These are phyloP conservation scores for Aspergillus arachidicola DNA, from an alignment of 2,329 filamentous ascomycete genomes.

Conservation along the genomic window DNA sequence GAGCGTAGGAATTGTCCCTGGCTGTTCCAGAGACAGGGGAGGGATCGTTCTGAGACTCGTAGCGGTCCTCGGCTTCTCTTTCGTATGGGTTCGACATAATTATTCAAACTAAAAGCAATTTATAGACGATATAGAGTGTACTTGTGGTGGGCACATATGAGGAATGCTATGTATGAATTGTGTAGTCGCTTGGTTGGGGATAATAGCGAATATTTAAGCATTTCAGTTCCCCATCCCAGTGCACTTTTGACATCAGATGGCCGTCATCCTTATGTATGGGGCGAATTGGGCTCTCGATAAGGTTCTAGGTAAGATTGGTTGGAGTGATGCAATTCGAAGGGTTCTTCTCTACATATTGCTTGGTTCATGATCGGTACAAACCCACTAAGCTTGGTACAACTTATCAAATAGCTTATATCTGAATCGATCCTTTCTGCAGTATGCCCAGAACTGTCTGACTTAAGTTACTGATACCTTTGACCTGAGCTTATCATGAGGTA, in stretches of 20 bases:
- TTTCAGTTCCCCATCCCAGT: neutral
- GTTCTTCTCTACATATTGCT: neutral
- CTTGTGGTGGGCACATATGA: too few species aligned
- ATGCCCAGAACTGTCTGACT: neutral
- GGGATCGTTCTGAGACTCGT: conserved; percentile 32
- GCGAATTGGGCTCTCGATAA: neutral
- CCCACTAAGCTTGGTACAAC: neutral
- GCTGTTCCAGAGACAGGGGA: conserved; percentile 24
- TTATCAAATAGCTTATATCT: neutral
- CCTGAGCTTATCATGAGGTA: neutral
- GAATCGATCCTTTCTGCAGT: neutral
- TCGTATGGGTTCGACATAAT: conserved; percentile 26
- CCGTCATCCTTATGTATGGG: neutral
- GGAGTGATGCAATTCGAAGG: neutral
- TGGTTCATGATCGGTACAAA: neutral
- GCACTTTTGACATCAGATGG: neutral
- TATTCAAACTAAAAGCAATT: neutral
- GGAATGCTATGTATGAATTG: neutral
- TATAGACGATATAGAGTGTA: too few species aligned
- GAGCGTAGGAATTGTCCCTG: conserved; percentile 27
- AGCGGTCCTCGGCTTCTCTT: conserved; percentile 31
- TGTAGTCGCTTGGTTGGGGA: too few species aligned
- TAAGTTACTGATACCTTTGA: neutral
- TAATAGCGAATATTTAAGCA: neutral
- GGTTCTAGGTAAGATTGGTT: neutral